Base-by-base conservation (phyloP, 1,284 basidiomycete genomes). In the Puccinia hordei region DNA sequence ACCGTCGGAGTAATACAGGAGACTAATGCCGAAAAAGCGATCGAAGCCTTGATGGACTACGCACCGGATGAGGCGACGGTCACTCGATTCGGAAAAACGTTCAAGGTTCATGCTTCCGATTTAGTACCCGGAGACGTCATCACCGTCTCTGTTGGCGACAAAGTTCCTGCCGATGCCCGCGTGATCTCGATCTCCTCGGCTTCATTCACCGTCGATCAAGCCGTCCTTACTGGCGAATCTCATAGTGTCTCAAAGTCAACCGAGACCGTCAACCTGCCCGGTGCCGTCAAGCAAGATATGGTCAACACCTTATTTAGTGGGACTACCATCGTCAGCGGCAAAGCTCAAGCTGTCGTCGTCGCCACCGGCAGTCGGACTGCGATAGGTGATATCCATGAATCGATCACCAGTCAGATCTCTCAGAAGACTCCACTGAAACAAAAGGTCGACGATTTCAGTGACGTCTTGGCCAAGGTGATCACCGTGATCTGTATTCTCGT, bases 381-480 rank as follows among this genome's bases (percentile, higher is more conserved):
- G 44, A 94, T 98, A 83, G 95, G 95, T 46, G 91, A 95, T 84
- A 97, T 98, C 82, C 95, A 98, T 88, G 92, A 93, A 83, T 95
- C 93, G 73, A 97, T 98, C 85, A 90, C 92, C 53, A 89, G 91
- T 33, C 93, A 94, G 85, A 94, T 94, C 82, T 90, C 88, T 80
- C 94, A 97, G 83, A 96, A 96, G 89, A 98, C 95, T 0, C 95
- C 95, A 0, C 87, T 98, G 73, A 97, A 98, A 87, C 91, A 93
- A 83, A 97, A 97, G 86, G 89, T 98, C 66, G 95, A 98, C 86
- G 95, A 97, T 86, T 97, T 98, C 84, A 95, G 95, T 81, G 94
- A 98, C 85, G 91, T 91, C 89, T 90, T 98, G 79, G 95, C 95
- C 74, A 97, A 97, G 86, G 94, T 97, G 86, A 97, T 97, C 87